Evolutionary conservation across 2,329 filamentous ascomycete genomes (phyloP).

Genomic region (Fusarium tuaranense): DNA sequence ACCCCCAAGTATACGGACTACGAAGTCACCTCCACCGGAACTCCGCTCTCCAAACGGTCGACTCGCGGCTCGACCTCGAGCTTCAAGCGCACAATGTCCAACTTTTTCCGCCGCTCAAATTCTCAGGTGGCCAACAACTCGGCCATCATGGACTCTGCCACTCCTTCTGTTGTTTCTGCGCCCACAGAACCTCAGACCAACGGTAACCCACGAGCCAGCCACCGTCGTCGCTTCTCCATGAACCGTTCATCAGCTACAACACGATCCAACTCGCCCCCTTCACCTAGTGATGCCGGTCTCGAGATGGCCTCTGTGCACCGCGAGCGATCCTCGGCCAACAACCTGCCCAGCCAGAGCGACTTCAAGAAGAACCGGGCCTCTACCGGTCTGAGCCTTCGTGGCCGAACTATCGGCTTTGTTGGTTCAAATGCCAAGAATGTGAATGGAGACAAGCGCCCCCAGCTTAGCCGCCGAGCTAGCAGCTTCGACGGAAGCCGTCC

Average conservation of each 20-base stretch:
- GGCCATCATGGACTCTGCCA: slow-evolving; percentile 39
- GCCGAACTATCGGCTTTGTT: slow-evolving; percentile 62
- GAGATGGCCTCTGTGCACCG: slow-evolving; percentile 53
- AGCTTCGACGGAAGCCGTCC: slow-evolving; percentile 60
- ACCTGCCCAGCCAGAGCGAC: slow-evolving; percentile 57
- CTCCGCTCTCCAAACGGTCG: slow-evolving; percentile 54
- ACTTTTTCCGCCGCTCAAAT: slow-evolving; percentile 59
- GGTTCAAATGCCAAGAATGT: slow-evolving; percentile 42
- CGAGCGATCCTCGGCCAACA: slow-evolving; percentile 41
- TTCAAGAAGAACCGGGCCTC: slow-evolving; percentile 65
- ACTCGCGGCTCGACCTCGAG: slow-evolving; percentile 58
- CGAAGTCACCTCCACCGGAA: slow-evolving; percentile 36
- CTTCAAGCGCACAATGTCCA: slow-evolving; percentile 63
- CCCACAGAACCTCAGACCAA: slow-evolving; percentile 45
- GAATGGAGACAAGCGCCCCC: slow-evolving; percentile 37
- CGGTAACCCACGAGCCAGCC: slow-evolving; percentile 41
- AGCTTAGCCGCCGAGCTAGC: slow-evolving; percentile 55
- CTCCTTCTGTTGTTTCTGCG: slow-evolving; percentile 41
- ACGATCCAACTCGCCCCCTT: slow-evolving; percentile 63
- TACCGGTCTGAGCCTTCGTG: slow-evolving; percentile 63
- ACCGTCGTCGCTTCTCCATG: slow-evolving; percentile 59
- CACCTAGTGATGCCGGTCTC: slow-evolving; percentile 58
- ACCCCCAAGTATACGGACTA: slow-evolving; percentile 41
- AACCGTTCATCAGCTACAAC: slow-evolving; percentile 59
- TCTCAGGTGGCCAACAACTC: slow-evolving; percentile 45